Evolutionary conservation across 2,329 filamentous ascomycete species (phyloP).

Genomic region (Ceratocystis variospora): DNA sequence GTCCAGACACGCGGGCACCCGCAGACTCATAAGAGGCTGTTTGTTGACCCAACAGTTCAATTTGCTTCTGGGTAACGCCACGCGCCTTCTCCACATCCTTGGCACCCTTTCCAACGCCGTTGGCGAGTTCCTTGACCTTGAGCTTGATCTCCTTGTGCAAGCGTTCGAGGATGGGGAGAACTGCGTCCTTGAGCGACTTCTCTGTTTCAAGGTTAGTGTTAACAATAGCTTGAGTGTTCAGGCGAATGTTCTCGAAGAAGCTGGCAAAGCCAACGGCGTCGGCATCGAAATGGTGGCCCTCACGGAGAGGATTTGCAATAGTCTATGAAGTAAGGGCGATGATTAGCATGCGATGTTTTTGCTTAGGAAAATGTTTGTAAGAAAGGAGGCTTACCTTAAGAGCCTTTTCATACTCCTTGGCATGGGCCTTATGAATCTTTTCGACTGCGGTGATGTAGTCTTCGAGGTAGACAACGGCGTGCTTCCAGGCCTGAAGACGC

Average conservation of each 20-base stretch:
- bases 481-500: conserved; percentile 88
- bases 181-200: conserved; percentile 72
- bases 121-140: conserved; percentile 78
- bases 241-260: conserved; percentile 85
- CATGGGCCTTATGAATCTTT: conserved; percentile 69
- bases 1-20: conserved; percentile 54
- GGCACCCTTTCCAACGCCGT: conserved; percentile 66
- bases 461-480: conserved; percentile 80
- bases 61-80: conserved; percentile 79
- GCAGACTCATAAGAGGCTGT: conserved; percentile 66
- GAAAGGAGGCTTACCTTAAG: conserved; percentile 51
- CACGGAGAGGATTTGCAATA: conserved; percentile 70
- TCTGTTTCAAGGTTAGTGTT: conserved; percentile 86
- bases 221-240: conserved; percentile 81
- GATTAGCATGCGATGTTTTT: conserved; percentile 12
- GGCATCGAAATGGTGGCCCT: conserved; percentile 89
- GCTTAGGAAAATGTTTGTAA: conserved; percentile 8
- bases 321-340: conserved; percentile 38
- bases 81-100: conserved; percentile 90
- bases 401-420: conserved; percentile 91
- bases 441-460: conserved; percentile 77
- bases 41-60: conserved; percentile 81
- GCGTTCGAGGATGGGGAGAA: conserved; percentile 77
- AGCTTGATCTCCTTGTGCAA: conserved; percentile 94
- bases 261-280: conserved; percentile 73